These are phyloP conservation scores for Thelonectria rubi DNA, from an alignment of 2,329 filamentous ascomycete species.

Conservation along the genomic window DNA sequence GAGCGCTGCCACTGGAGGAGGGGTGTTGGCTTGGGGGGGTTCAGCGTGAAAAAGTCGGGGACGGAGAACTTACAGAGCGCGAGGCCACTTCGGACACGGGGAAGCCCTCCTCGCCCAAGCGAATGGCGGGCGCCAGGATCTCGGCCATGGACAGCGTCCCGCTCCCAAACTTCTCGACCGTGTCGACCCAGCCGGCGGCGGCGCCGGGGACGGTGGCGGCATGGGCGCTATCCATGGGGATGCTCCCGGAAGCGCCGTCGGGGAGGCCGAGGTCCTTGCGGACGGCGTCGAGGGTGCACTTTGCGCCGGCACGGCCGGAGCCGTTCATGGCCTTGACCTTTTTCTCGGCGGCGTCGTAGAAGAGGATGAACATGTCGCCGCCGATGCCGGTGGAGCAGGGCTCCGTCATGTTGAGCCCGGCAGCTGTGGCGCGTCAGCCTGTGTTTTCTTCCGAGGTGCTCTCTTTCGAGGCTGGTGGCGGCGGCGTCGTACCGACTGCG, in stretches of 20 bases:
- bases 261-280: slow-evolving; percentile 73
- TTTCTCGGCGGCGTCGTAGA: slow-evolving; percentile 83
- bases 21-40: not conserved
- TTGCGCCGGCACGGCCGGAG: slow-evolving; percentile 81
- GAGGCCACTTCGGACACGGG: slow-evolving; percentile 85
- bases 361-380: slow-evolving; percentile 96
- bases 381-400: slow-evolving; percentile 94
- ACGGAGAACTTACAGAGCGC: slow-evolving; percentile 64
- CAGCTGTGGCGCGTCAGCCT: slow-evolving; percentile 63
- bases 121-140: slow-evolving; percentile 83
- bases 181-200: slow-evolving; percentile 92
- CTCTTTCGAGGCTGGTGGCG: not conserved
- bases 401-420: slow-evolving; percentile 92
- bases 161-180: slow-evolving; percentile 87
- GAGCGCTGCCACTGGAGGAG: slow-evolving; percentile 74
- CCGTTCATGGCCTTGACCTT: slow-evolving; percentile 90
- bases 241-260: slow-evolving; percentile 63
- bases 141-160: slow-evolving; percentile 80
- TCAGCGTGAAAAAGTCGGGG: fast-evolving
- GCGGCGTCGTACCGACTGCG: slow-evolving; percentile 72
- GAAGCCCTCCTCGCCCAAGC: slow-evolving; percentile 87
- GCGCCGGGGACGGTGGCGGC: slow-evolving; percentile 90
- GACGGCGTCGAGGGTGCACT: slow-evolving; percentile 74
- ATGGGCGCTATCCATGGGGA: slow-evolving; percentile 81
- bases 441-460: not conserved